Conservation (phyloP, 1,284 basidiomycete genomes). For the Pyrrhoderma lamaoense region DNA sequence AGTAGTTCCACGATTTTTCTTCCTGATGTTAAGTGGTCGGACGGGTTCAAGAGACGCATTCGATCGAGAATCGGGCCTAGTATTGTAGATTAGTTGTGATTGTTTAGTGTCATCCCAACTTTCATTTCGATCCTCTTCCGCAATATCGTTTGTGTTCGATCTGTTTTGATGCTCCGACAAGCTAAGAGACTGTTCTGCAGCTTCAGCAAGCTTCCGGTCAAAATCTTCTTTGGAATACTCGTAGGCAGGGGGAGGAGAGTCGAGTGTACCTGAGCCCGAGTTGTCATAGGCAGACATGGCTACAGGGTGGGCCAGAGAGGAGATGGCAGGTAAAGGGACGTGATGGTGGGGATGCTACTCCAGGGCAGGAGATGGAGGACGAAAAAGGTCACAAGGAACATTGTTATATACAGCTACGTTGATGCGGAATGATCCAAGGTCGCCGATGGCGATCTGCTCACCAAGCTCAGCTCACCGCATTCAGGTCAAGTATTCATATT, state of each 20-base stretch:
- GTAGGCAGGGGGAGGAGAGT: constrained; percentile 39
- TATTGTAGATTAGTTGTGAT: background rate
- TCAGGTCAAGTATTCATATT: no score
- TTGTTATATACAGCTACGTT: no score
- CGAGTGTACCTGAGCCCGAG: constrained; percentile 3
- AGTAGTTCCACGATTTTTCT: constrained; percentile 20
- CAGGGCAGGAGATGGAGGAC: background rate
- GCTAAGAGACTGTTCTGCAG: constrained; percentile 33
- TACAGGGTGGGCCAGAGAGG: background rate
- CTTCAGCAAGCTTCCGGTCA: constrained; percentile 45
- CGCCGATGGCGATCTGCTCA: no score
- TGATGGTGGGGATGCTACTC: background rate
- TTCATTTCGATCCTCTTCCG: constrained; percentile 38
- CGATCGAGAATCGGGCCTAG: background rate
- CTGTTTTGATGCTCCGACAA: constrained; percentile 2
- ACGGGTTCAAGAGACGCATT: constrained; percentile 13
- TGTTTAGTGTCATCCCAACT: constrained; percentile 36
- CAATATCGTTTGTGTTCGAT: background rate
- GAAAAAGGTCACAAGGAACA: background rate
- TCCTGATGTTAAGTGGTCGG: constrained; percentile 26
- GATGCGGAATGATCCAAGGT: no score
- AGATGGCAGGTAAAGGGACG: constrained; percentile 2
- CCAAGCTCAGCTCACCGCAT: no score
- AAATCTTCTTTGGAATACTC: constrained; percentile 47
- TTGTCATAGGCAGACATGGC: background rate